Evolutionary conservation across 345 rosid species (phyloP).

Genomic region (Gossypium stocksii): DNA sequence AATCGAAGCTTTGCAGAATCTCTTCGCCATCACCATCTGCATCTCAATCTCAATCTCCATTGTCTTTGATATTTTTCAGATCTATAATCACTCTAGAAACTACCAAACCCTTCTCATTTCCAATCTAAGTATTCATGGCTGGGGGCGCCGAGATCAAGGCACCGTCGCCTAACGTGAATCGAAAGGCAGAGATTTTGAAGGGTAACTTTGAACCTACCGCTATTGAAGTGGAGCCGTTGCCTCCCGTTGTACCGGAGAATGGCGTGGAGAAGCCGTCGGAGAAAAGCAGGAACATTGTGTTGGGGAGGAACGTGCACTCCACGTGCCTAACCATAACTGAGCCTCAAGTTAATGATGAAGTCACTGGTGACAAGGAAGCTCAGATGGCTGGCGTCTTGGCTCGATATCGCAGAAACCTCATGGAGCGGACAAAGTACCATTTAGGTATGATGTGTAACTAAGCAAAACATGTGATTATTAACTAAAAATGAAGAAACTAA

Average conservation of each 20-base stretch:
- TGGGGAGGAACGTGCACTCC: slow-evolving; percentile 80
- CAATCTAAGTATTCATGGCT: slow-evolving; percentile 17
- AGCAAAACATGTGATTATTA: background rate
- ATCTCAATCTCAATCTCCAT: background rate
- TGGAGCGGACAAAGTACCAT: slow-evolving; percentile 76
- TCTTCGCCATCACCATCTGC: background rate
- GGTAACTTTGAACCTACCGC: slow-evolving; percentile 45
- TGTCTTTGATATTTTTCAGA: background rate
- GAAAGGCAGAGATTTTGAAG: slow-evolving; percentile 5
- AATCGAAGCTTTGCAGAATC: background rate
- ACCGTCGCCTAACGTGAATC: slow-evolving; percentile 19
- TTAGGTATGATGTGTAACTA: slow-evolving; percentile 40
- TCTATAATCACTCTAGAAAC: background rate
- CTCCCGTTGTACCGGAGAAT: slow-evolving; percentile 27
- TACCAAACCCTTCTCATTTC: background rate
- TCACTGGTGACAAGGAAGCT: slow-evolving; percentile 89
- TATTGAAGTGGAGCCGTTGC: slow-evolving; percentile 43
- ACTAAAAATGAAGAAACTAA: background rate
- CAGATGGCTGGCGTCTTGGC: slow-evolving; percentile 92
- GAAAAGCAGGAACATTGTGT: slow-evolving; percentile 56
- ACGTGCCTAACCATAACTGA: slow-evolving; percentile 76
- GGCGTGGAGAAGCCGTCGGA: slow-evolving; percentile 15
- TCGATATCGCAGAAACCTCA: slow-evolving; percentile 66
- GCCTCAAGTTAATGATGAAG: slow-evolving; percentile 79
- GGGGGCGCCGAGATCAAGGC: slow-evolving; percentile 26